Evolutionary conservation across 2,329 filamentous ascomycete genomes (phyloP).

Genomic region (Phaeoacremonium minimum): DNA sequence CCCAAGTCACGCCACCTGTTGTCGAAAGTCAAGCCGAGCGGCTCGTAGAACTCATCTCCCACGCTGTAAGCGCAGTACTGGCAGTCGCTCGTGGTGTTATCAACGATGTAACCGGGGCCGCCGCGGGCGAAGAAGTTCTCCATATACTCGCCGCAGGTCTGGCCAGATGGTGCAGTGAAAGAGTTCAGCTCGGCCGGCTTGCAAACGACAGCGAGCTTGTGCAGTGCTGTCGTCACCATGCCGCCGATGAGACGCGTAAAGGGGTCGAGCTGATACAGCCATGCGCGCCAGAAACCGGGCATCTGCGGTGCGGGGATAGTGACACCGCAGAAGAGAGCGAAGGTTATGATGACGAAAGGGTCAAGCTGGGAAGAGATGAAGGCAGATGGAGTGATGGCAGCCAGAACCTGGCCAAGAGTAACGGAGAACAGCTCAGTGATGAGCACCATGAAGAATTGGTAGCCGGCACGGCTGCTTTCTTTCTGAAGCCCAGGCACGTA

Average conservation of each 20-base stretch:
- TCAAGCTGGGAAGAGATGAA: slow-evolving; percentile 79
- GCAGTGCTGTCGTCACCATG: slow-evolving; percentile 74
- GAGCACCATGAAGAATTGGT: slow-evolving; percentile 82
- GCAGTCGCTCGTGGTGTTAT: slow-evolving; percentile 63
- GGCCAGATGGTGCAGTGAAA: slow-evolving; percentile 62
- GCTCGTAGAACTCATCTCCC: slow-evolving; percentile 75
- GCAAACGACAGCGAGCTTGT: slow-evolving; percentile 61
- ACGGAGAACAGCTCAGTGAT: slow-evolving; percentile 83
- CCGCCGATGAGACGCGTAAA: slow-evolving; percentile 79
- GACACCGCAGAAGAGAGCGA: slow-evolving; percentile 84
- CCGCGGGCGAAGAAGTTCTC: slow-evolving; percentile 60
- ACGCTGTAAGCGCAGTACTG: slow-evolving; percentile 78
- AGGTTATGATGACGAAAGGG: slow-evolving; percentile 77
- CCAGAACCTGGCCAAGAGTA: slow-evolving; percentile 71
- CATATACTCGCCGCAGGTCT: slow-evolving; percentile 76
- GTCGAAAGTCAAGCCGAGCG: slow-evolving; percentile 61
- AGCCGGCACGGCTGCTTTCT: slow-evolving; percentile 65
- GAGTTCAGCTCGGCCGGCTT: slow-evolving; percentile 55
- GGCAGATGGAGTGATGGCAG: slow-evolving; percentile 71
- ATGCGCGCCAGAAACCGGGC: slow-evolving; percentile 71
- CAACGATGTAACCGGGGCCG: slow-evolving; percentile 67
- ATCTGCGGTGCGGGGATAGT: slow-evolving; percentile 76
- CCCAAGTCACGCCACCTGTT: slow-evolving; percentile 79
- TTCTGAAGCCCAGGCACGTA: slow-evolving; percentile 73
- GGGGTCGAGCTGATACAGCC: slow-evolving; percentile 79